phyloP scores from a whole-genome alignment of 257 asterid genomes.

The Jaltomata sinuosa region DNA sequence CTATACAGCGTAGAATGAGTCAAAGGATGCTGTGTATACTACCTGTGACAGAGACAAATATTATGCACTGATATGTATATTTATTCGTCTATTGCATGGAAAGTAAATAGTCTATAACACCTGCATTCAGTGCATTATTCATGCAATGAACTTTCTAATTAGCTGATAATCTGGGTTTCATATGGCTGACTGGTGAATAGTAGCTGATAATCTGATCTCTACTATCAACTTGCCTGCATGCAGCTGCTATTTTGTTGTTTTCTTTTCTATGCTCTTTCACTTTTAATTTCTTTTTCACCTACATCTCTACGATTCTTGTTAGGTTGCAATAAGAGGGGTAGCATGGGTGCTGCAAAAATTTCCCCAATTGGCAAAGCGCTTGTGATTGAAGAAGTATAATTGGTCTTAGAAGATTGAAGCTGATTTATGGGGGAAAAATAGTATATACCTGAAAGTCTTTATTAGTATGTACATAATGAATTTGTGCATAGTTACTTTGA shows the following conservation, averaged over 20 bases:
- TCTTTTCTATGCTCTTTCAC: background rate
- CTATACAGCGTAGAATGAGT: background rate
- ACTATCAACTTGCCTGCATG: background rate
- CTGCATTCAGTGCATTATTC: background rate
- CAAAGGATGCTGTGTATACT: background rate
- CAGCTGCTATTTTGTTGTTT: background rate
- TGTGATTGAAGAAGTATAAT: conserved; percentile 11
- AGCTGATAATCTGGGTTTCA: background rate
- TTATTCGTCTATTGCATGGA: background rate
- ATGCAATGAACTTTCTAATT: background rate
- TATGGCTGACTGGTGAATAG: background rate
- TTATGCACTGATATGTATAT: background rate
- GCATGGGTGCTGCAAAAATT: conserved; percentile 78
- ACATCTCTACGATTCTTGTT: background rate
- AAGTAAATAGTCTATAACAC: background rate
- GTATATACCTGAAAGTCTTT: background rate
- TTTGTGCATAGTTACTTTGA: background rate
- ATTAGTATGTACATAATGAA: background rate
- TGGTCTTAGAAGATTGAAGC: background rate
- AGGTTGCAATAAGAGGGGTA: conserved; percentile 74
- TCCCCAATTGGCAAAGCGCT: conserved; percentile 53
- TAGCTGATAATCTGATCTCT: background rate
- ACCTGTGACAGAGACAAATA: no score
- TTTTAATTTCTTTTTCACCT: background rate
- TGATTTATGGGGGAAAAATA: background rate